A percentile compares a stretch with the other conserved stretches of the same genome.
These are phyloP conservation scores for Batkoa obscura DNA, from an alignment of 371 early-diverging fungal species.

Conservation along the genomic window DNA sequence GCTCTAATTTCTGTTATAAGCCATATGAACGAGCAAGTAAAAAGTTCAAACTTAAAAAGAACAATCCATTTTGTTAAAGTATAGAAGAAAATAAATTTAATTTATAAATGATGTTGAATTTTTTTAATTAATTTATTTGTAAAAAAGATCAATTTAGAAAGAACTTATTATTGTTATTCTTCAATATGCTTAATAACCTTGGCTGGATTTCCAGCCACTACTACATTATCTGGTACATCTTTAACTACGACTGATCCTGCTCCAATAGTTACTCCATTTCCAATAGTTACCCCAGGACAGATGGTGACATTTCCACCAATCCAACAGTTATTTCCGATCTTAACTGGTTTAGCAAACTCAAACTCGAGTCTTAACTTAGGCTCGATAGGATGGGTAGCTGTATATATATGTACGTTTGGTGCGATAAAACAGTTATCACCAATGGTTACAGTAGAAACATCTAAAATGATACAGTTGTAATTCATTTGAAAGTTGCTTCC, in stretches of 20 bases:
- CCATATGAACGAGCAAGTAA: too few relatives aligned
- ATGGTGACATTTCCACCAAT: slow-evolving; percentile 50
- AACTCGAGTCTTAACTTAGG: slow-evolving; percentile 16
- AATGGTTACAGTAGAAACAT: slow-evolving; percentile 36
- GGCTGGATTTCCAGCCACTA: slow-evolving; percentile 75
- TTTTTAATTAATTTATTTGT: too few relatives aligned
- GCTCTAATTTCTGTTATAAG: too few relatives aligned
- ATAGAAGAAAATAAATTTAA: too few relatives aligned
- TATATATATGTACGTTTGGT: slow-evolving; percentile 55
- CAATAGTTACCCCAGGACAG: slow-evolving; percentile 67
- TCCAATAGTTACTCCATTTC: slow-evolving; percentile 34
- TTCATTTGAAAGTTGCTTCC: slow-evolving; percentile 33
- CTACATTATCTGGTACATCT: slow-evolving; percentile 42
- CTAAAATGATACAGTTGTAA: slow-evolving; percentile 41
- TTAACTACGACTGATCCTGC: slow-evolving; percentile 56
- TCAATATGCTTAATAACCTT: slow-evolving; percentile 23
- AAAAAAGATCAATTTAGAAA: too few relatives aligned
- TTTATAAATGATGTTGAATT: too few relatives aligned
- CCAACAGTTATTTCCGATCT: slow-evolving; percentile 51
- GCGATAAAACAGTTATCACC: slow-evolving; percentile 48
- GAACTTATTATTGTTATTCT: too few relatives aligned
- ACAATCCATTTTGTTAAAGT: too few relatives aligned
- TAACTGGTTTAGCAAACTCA: slow-evolving; percentile 8
- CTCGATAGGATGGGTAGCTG: slow-evolving; percentile 53
- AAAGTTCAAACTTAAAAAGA: too few relatives aligned